Conservation (phyloP, 2,329 filamentous ascomycete species). For the Diaporthe sp. region DNA sequence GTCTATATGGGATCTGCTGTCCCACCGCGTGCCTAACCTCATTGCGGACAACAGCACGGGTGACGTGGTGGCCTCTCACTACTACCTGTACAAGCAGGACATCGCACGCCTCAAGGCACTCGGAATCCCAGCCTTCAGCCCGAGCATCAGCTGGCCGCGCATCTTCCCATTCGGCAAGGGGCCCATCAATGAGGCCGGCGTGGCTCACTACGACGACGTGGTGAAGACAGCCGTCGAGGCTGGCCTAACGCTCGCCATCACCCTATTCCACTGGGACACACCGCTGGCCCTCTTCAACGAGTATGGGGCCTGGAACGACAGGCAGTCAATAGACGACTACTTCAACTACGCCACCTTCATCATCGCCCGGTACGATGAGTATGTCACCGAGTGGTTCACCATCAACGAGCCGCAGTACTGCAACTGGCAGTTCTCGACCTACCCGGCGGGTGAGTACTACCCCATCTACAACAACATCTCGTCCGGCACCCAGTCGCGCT, state of each 20-base stretch:
- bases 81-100: constrained; percentile 36
- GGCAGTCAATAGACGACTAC: constrained; percentile 29
- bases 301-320: constrained; percentile 32
- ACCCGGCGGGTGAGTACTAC: constrained; percentile 30
- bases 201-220: constrained; percentile 35
- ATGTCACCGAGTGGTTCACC: constrained; percentile 29
- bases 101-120: constrained; percentile 27
- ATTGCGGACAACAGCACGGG: constrained; percentile 23
- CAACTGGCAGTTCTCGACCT: constrained; percentile 26
- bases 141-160: constrained; percentile 31
- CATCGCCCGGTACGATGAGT: constrained; percentile 25
- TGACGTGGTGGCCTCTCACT: constrained; percentile 31
- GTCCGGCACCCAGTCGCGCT: constrained; percentile 20
- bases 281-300: constrained; percentile 29
- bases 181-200: constrained; percentile 25
- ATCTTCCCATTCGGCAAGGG: constrained; percentile 35
- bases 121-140: constrained; percentile 29
- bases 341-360: constrained; percentile 36
- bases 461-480: constrained; percentile 37
- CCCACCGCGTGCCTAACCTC: constrained; percentile 30
- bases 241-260: constrained; percentile 17
- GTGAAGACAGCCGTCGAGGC: constrained; percentile 27
- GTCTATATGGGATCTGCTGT: constrained; percentile 34
- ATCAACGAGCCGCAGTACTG: constrained; percentile 38
- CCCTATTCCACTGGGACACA: constrained; percentile 36